Conservation (phyloP, 352 stramenopile genomes). For the Globisporangium solare region DNA sequence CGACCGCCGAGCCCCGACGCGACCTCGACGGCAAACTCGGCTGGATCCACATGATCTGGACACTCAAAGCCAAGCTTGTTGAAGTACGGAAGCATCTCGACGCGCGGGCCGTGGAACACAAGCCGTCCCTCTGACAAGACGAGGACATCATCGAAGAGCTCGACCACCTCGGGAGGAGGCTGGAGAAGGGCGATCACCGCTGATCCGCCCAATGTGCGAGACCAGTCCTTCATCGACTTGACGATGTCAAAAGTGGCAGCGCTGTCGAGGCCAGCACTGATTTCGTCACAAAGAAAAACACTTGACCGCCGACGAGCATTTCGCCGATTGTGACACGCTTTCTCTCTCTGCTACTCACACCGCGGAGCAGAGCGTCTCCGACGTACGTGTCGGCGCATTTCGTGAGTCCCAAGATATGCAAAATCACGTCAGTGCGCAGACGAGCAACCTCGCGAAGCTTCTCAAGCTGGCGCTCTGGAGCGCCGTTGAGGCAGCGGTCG, state of each 20-base stretch:
- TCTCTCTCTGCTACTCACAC: conserved; percentile 84
- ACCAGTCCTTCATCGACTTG: conserved; percentile 36
- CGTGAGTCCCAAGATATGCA: conserved; percentile 65
- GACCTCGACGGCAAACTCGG: conserved; percentile 34
- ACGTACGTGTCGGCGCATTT: conserved; percentile 77
- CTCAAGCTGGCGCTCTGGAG: conserved; percentile 15
- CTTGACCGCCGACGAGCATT: conserved; percentile 74
- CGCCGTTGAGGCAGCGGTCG: conserved; percentile 77
- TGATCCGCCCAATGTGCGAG: conserved; percentile 28
- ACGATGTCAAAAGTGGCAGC: conserved; percentile 89
- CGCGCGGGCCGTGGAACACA: conserved; percentile 76
- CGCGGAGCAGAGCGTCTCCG: conserved; percentile 76
- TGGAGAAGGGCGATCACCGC: conserved; percentile 31
- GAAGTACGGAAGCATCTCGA: conserved; percentile 68
- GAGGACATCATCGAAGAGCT: conserved; percentile 91
- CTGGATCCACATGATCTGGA: conserved; percentile 24
- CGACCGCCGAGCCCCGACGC: conserved; percentile 23
- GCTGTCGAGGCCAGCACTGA: conserved; percentile 88
- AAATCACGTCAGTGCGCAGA: conserved; percentile 43
- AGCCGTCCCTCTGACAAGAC: conserved; percentile 83
- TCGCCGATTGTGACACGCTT: conserved; percentile 87
- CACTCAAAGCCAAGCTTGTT: conserved; percentile 39
- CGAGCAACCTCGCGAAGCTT: conserved; percentile 46
- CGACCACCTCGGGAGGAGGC: conserved; percentile 82
- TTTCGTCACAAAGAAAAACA: conserved; percentile 85